Base-by-base conservation (phyloP, 805 yeast genomes). In the Wickerhamomyces queroliae region DNA sequence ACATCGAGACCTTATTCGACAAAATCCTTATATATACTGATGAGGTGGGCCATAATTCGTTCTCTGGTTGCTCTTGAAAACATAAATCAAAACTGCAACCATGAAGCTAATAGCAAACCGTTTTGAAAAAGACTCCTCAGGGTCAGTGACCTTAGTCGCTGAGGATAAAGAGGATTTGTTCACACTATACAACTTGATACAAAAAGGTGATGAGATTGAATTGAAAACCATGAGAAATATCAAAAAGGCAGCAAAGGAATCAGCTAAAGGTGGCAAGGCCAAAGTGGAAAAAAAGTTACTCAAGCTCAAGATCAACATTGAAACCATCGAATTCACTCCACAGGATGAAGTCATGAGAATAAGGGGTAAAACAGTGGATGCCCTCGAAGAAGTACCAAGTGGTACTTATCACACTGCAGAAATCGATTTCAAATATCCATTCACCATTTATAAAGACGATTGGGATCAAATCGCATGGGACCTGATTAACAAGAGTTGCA, bases 101-200 rank as follows among this genome's bases (percentile, higher is more conserved):
- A 80, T 82, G 90, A 81, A 79, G 55, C 60, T 81, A 23, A 47
- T 79, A 2, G 58, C 69, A 6, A 72, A 74, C 42, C 52, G 60
- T 15, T 58, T 78, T 27, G 77, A 72, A 38, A 78, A 74, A 46
- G 87, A 81, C 47, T 66, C 71, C 37, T 71, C 82, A 41, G 95
- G 91, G 6, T 62, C 71, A 3, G 69, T 87, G 17, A 70, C 84
- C 1, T 58, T 91, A 17, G 64, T 78, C 4, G 90, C 97, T 0
- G 84, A 90, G 53, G 98, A 93, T 52, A 77, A 83, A 35, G 97
- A 91, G 51, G 99, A 91, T 59, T 67, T 93, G 44, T 93, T 96
- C 88, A 80, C 84, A 20, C 56, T 87, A 4, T 88, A 88, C 66
- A 93, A 91, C 54, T 65, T 93, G 20, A 69, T 93, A 3, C 81